Base-by-base conservation (phyloP, 139 green algal genomes). In the Chlorella sp. region DNA sequence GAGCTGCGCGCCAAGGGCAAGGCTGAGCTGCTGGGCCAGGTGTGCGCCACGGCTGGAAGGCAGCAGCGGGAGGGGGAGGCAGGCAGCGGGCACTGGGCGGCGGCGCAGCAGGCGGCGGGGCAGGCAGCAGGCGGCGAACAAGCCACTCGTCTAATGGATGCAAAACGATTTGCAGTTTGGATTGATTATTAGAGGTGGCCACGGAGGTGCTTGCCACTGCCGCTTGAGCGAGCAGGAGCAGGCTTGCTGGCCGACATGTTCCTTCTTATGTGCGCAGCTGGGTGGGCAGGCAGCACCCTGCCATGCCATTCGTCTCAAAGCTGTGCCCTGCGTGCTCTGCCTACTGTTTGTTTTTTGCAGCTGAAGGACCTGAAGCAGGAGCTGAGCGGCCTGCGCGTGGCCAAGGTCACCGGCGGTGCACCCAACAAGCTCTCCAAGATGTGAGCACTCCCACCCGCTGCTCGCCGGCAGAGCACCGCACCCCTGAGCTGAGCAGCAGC, bases 391-490 rank as follows among this genome's bases (percentile, higher is more conserved):
- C 96, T 99, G 86, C 96, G 98, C 40, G 98, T 99, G 34, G 98
- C 98, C 88, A 99, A 99, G 97, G 98, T 99, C 88, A 99, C 98
- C 85, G 98, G 98, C 86, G 98, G 98, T 61, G 98, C 98, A 37
- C 97, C 98, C 77, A 99, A 99, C 97, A 99, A 99, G 96, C 98
- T 99, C 3, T 98, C 96, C 61, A 99, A 99, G 95, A 99, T 99
- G 95, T 97, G 87, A 93, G 93, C 79, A 5, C 37, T 1, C 36
- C 2, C 37, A 37, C 12, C 11, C 18, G n/a, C 77, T 22, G 37
- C 37, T 9, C 7, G 37, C 36, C 34, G 34, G 71, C 68, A 16
- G 32, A 37, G 28, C 3, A 30, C 71, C 32, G 71, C 71, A 40
- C 15, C 22, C 64, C 64, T 30, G 64, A 26, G 22, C 64, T 26